phyloP scores from a whole-genome alignment of 805 yeast species.

The Teunomyces aglyptinius region DNA sequence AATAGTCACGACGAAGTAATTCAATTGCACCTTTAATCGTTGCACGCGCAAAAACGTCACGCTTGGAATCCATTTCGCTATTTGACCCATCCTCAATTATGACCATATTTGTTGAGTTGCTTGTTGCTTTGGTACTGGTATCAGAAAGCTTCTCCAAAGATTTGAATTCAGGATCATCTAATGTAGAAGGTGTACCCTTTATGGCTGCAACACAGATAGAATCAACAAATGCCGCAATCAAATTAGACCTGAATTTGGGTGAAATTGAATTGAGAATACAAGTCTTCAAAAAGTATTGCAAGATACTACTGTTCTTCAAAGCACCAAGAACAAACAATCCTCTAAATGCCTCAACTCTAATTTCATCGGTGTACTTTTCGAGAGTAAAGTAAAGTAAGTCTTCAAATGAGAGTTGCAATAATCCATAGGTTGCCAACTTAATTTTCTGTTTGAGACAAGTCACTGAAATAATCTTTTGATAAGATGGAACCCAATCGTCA shows the following conservation, averaged over 20 bases:
- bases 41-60: conserved; percentile 64
- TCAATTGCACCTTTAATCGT: conserved; percentile 66
- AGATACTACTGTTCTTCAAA: conserved; percentile 57
- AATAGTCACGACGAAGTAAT: conserved; percentile 57
- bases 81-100: conserved; percentile 55
- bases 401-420: conserved; percentile 49
- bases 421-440: conserved; percentile 54
- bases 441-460: conserved; percentile 61
- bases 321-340: conserved; percentile 77
- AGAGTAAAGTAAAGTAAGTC: conserved; percentile 56
- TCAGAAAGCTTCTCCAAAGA: conserved; percentile 29
- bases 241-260: conserved; percentile 46
- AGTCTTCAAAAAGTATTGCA: conserved; percentile 60
- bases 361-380: conserved; percentile 44
- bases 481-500: conserved; percentile 85
- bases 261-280: conserved; percentile 54
- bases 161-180: conserved; percentile 66
- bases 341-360: conserved; percentile 66
- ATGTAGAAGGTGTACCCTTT: conserved; percentile 53
- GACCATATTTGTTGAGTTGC: conserved; percentile 41
- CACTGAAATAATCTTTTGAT: conserved; percentile 52
- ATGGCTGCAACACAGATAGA: conserved; percentile 67
- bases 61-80: conserved; percentile 48
- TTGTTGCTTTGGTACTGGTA: conserved; percentile 14
- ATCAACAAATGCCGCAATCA: conserved; percentile 47